phyloP scores from a whole-genome alignment of 768 basidiomycete species.

The Russula vinacea region DNA sequence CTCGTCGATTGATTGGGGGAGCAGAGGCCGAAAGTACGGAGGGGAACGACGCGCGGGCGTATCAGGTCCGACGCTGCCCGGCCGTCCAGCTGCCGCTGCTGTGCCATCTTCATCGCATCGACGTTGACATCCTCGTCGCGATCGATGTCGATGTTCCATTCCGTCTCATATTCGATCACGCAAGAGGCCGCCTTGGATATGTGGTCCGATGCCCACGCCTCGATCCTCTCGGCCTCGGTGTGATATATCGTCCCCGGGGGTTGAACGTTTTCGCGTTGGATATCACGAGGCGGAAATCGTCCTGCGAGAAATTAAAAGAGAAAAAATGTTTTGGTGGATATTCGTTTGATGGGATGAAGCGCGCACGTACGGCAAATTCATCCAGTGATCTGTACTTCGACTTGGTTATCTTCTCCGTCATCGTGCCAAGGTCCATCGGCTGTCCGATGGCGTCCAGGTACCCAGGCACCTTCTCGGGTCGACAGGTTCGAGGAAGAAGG shows the following conservation, averaged over 20 bases:
- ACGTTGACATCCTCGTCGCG: slow-evolving; percentile 37
- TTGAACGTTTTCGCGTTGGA: slow-evolving; percentile 76
- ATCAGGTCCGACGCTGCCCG: slow-evolving; percentile 26
- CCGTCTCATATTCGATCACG: slow-evolving; percentile 78
- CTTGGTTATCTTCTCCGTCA: slow-evolving; percentile 70
- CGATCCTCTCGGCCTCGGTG: slow-evolving; percentile 69
- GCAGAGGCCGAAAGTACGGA: slow-evolving; percentile 30
- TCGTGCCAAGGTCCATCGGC: slow-evolving; percentile 93
- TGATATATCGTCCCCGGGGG: slow-evolving; percentile 71
- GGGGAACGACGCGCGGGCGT: slow-evolving; percentile 35
- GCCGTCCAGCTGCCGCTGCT: slow-evolving; percentile 18
- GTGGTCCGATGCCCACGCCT: slow-evolving; percentile 68
- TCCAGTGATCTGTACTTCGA: slow-evolving; percentile 78
- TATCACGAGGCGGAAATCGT: slow-evolving; percentile 68
- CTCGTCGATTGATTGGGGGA: slow-evolving; percentile 26
- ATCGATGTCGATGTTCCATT: slow-evolving; percentile 81
- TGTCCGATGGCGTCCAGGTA: slow-evolving; percentile 67
- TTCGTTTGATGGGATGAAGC: background rate
- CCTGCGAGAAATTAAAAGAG: slow-evolving; percentile 6
- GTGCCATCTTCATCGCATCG: slow-evolving; percentile 46
- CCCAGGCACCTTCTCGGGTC: slow-evolving; percentile 56
- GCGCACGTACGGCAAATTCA: slow-evolving; percentile 64
- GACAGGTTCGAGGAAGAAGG: slow-evolving; percentile 73
- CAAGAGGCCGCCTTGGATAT: slow-evolving; percentile 66
- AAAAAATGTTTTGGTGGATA: background rate